Percentiles rank a stretch among this genome's conserved stretches.
Conservation (phyloP, 257 asterid species). For the Capsicum rhomboideum region DNA sequence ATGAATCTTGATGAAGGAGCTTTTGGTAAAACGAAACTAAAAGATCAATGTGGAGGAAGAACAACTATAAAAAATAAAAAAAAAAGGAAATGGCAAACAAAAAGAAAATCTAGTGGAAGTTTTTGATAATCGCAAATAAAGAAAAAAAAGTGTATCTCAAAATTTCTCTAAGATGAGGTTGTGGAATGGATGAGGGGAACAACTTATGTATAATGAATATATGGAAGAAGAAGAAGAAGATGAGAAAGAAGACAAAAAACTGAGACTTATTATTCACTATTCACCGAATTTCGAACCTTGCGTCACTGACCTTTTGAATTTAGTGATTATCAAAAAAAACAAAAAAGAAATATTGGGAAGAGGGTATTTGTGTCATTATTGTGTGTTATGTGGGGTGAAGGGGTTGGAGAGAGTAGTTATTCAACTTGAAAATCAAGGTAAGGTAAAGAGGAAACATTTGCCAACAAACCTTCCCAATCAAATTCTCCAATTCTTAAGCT, state of each 20-base stretch:
- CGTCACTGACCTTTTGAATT: too few relatives aligned
- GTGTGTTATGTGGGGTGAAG: not conserved
- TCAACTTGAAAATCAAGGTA: conserved; percentile 71
- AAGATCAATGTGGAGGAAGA: not conserved
- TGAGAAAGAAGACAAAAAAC: too few relatives aligned
- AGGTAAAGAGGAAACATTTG: conserved; percentile 78
- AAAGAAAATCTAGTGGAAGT: not conserved
- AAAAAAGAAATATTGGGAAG: too few relatives aligned
- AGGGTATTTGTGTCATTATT: not conserved
- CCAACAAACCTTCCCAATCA: conserved; percentile 99
- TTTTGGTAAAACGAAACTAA: not conserved
- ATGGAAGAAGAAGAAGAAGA: not conserved
- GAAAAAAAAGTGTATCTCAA: not conserved
- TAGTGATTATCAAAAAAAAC: not conserved
- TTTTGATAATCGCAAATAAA: not conserved
- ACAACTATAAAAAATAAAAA: not conserved
- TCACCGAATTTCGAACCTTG: not conserved
- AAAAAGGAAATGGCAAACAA: not conserved
- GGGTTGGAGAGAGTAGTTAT: conserved; percentile 17
- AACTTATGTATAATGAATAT: not conserved
- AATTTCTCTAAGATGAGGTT: not conserved
- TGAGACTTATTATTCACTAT: not conserved
- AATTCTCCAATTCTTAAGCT: conserved; percentile 69
- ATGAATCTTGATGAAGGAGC: not conserved
- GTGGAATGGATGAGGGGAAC: not conserved